phyloP scores from a whole-genome alignment of 495 filamentous ascomycete species.

The Penicillium macrosclerotiorum region DNA sequence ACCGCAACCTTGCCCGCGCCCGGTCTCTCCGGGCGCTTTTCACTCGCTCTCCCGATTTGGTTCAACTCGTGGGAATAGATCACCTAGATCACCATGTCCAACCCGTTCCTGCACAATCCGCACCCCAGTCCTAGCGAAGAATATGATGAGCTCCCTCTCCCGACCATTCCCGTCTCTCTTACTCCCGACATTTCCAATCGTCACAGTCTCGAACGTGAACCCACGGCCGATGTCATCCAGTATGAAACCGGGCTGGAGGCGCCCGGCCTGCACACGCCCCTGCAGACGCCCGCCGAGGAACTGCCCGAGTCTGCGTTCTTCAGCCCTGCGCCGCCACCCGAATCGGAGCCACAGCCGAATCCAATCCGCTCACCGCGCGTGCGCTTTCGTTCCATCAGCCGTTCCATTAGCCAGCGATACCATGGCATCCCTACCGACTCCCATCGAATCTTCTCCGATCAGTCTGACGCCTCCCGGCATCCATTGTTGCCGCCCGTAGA shows the following conservation, averaged over 20 bases:
- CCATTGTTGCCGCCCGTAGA: slow-evolving; percentile 21
- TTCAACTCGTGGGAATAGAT: no score
- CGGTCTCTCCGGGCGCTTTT: no score
- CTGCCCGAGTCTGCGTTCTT: slow-evolving; percentile 1
- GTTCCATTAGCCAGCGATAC: slow-evolving; percentile 10
- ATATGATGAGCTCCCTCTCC: slow-evolving; percentile 22
- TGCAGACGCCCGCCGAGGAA: no score
- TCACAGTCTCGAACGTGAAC: slow-evolving; percentile 17
- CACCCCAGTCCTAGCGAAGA: slow-evolving; percentile 28
- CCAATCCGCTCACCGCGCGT: slow-evolving; percentile 20
- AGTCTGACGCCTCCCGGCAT: slow-evolving; percentile 7
- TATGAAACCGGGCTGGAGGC: slow-evolving; percentile 12
- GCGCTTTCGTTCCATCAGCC: slow-evolving; percentile 27
- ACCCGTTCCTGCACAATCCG: slow-evolving; percentile 14
- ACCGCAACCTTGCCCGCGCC: no score
- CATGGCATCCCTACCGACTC: slow-evolving; percentile 2
- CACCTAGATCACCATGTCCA: no score
- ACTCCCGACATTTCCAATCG: slow-evolving; percentile 2
- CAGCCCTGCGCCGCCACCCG: background rate
- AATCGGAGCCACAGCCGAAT: background rate
- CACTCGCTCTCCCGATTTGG: no score
- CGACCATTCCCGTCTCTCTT: slow-evolving; percentile 1
- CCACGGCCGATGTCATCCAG: slow-evolving; percentile 16
- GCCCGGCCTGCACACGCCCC: background rate
- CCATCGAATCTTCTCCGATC: slow-evolving; percentile 7